phyloP scores from a whole-genome alignment of 768 basidiomycete species.

The Punctularia strigosozonata region DNA sequence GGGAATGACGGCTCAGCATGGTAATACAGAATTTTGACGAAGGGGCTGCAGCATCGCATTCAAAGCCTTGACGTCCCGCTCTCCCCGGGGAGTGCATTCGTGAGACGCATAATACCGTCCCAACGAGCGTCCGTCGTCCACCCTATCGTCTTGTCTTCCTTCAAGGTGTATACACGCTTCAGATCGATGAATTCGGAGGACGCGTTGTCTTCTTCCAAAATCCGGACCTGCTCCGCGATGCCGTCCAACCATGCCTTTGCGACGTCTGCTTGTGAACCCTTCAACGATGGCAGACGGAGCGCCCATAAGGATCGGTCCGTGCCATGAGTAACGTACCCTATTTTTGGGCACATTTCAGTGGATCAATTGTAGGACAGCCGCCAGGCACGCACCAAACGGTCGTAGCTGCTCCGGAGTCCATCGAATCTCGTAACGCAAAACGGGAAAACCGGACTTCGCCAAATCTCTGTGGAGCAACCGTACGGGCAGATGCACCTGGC shows the following conservation, averaged over 20 bases:
- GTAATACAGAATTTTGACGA: no score
- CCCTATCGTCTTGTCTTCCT: constrained; percentile 34
- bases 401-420: constrained; percentile 57
- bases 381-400: constrained; percentile 31
- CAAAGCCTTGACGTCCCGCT: no score
- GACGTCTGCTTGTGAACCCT: constrained; percentile 28
- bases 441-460: constrained; percentile 41
- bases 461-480: constrained; percentile 53
- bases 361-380: background rate
- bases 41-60: no score
- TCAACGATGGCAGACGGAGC: constrained; percentile 38
- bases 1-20: no score
- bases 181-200: constrained; percentile 16
- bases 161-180: constrained; percentile 35
- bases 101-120: constrained; percentile 33
- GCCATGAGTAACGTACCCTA: constrained; percentile 63
- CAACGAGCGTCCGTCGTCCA: constrained; percentile 49
- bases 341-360: background rate
- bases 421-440: constrained; percentile 55
- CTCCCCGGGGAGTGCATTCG: constrained; percentile 19
- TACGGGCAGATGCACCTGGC: constrained; percentile 59
- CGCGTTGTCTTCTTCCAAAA: constrained; percentile 23
- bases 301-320: constrained; percentile 56
- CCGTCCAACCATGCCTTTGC: constrained; percentile 46
- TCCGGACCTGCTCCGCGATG: constrained; percentile 31